Evolutionary conservation across 1,139 yeast genomes (phyloP).

Genomic region (Meyerozyma smithsonii): DNA sequence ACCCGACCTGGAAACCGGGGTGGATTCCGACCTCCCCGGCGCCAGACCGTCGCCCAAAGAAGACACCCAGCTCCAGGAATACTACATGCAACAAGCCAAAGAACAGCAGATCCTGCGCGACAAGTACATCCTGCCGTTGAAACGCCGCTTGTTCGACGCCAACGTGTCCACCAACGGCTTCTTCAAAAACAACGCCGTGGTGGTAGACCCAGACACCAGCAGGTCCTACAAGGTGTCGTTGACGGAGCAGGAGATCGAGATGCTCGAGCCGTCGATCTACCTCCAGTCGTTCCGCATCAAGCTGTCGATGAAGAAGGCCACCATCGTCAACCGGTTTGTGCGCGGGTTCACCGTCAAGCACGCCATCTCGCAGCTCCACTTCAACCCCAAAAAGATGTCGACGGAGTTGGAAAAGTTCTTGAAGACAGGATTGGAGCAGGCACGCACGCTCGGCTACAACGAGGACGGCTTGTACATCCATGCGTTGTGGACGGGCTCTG

Average conservation of each 20-base stretch:
- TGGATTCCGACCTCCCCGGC: conserved; percentile 3
- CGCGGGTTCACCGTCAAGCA: conserved; percentile 64
- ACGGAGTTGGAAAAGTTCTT: conserved; percentile 75
- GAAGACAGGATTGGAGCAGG: conserved; percentile 68
- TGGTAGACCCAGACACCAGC: conserved; percentile 42
- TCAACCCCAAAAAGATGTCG: conserved; percentile 75
- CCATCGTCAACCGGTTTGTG: conserved; percentile 71
- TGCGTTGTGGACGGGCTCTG: conserved; percentile 90
- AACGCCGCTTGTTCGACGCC: conserved; percentile 55
- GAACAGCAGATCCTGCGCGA: conserved; percentile 25
- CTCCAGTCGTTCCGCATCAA: conserved; percentile 75
- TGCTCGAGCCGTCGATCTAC: conserved; percentile 81
- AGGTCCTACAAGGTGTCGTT: conserved; percentile 53
- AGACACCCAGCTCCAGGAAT: conserved; percentile 32
- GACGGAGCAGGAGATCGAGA: conserved; percentile 61
- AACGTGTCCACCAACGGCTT: conserved; percentile 69
- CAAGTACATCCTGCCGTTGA: conserved; percentile 64
- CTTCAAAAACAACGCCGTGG: conserved; percentile 58
- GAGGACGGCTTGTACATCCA: conserved; percentile 65
- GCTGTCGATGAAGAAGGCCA: conserved; percentile 84
- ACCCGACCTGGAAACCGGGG: conserved; percentile 8
- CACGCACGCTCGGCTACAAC: conserved; percentile 53
- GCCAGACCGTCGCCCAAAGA: conserved; percentile 14
- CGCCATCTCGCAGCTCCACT: conserved; percentile 92
- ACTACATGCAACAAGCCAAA: conserved; percentile 26